Conservation (phyloP, 163 green algal genomes). For the Scenedesmus sp. region DNA sequence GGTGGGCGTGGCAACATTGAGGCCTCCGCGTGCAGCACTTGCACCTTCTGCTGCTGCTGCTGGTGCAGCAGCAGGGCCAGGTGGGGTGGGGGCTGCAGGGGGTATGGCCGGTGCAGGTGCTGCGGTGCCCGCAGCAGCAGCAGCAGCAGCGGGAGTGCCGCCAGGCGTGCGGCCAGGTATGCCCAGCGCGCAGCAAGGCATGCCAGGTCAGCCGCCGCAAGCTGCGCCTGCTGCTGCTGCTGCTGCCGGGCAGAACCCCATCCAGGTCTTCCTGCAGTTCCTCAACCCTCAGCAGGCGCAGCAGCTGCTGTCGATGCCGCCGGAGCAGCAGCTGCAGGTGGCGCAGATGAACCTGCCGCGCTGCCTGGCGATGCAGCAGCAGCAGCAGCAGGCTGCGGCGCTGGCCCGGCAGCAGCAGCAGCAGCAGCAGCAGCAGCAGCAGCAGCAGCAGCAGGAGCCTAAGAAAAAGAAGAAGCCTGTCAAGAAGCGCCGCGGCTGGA, state of each 20-base stretch:
- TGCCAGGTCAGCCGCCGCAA: background rate
- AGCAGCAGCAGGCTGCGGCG: constrained; percentile 15
- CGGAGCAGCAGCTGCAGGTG: background rate
- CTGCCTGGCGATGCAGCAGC: constrained; percentile 11
- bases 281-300: constrained; percentile 2
- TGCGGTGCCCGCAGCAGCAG: background rate
- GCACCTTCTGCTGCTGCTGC: background rate
- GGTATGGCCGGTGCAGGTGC: background rate
- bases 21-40: background rate
- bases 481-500: constrained; percentile 49
- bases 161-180: background rate
- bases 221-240: background rate
- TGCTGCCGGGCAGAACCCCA: background rate
- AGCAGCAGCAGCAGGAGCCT: background rate
- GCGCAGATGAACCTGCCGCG: constrained; percentile 1
- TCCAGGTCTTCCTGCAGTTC: constrained; percentile 16
- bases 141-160: background rate
- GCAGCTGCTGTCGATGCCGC: background rate
- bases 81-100: background rate
- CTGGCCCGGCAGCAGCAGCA: background rate
- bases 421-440: constrained; percentile 25
- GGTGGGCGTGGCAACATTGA: background rate
- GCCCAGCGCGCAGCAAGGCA: background rate
- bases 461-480: constrained; percentile 30
- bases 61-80: background rate